Base-by-base conservation (phyloP, 352 stramenopile species). In the Globisporangium splendens region DNA sequence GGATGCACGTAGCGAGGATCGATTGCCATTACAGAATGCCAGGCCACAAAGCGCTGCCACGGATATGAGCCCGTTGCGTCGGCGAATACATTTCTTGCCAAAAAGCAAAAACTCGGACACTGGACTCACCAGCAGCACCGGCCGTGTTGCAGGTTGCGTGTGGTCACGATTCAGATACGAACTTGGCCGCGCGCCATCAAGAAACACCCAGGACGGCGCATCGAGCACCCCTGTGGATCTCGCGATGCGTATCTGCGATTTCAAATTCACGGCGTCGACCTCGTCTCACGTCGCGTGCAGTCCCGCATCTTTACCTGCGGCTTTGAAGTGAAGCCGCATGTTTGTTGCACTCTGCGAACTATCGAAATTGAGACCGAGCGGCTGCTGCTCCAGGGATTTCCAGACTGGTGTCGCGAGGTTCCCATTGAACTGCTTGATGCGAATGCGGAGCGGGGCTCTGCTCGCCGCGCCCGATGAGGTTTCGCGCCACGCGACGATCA, bases 401-500 rank as follows among this genome's bases (percentile, higher is more conserved):
- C 82, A 89, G 8, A 63, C 17, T 2, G 77, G 72, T 24, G 28
- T 59, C 11, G 35, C 48, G 11, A 79, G 38, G 42, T 79, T 72
- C 15, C 66, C 71, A 43, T 76, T 82, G 47, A 86, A 83, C 24
- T 61, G 60, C 56, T 75, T 81, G 3, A 72, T 55, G 39, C 74
- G 57, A n/a, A 85, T 68, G 15, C 56, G 24, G 1, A 46, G 46
- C 0, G 46, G 35, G 3, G 56, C 33, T 3, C 46, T 67, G 0
- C 46, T 54, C 1, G 61, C 44, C 6, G 48, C 47, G 11, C 53
- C 71, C 1, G 39, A 15, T 0, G 21, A 10, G 2, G 44, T 20
- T 67, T 88, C 78, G 17, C 83, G 71, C 83, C 83, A 90, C 7
- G 69, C 77, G 31, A 86, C 62, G 4, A 86, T 61, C 12, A 89